These are phyloP conservation scores for Emmonsiellopsis sp. DNA, from an alignment of 2,329 filamentous ascomycete species.

Conservation along the genomic window DNA sequence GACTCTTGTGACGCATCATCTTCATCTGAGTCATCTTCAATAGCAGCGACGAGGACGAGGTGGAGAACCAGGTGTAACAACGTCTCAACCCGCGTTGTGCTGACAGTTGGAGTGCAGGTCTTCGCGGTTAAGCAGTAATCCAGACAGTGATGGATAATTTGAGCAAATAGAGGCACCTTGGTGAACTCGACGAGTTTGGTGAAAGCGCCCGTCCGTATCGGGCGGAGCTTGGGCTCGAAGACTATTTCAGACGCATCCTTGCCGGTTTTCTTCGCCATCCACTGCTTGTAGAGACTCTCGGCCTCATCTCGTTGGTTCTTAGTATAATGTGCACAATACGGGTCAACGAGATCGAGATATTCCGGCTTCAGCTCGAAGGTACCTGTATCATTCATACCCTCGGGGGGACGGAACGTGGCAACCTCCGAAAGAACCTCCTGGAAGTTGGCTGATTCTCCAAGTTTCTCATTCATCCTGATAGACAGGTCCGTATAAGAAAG, in stretches of 20 bases:
- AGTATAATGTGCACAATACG: slow-evolving; percentile 90
- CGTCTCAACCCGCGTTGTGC: slow-evolving; percentile 73
- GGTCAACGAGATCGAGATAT: slow-evolving; percentile 80
- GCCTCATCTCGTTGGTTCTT: slow-evolving; percentile 96
- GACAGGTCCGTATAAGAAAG: slow-evolving; percentile 89
- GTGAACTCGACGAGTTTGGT: slow-evolving; percentile 69
- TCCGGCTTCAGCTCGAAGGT: slow-evolving; percentile 87
- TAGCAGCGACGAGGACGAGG: slow-evolving; percentile 71
- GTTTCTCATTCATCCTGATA: slow-evolving; percentile 74
- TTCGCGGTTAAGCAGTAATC: slow-evolving; percentile 66
- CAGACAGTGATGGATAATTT: slow-evolving; percentile 81
- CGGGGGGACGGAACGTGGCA: slow-evolving; percentile 79
- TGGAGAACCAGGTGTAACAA: slow-evolving; percentile 90
- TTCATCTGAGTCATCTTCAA: slow-evolving; percentile 42
- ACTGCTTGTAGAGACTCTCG: slow-evolving; percentile 76
- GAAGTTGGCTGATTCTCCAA: slow-evolving; percentile 83
- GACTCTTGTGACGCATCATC: slow-evolving; percentile 29
- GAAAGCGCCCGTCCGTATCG: slow-evolving; percentile 70
- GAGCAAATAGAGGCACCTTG: slow-evolving; percentile 72
- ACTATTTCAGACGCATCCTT: slow-evolving; percentile 75
- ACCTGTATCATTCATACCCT: slow-evolving; percentile 84
- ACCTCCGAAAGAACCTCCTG: slow-evolving; percentile 76
- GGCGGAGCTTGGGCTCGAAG: slow-evolving; percentile 74
- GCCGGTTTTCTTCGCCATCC: slow-evolving; percentile 78
- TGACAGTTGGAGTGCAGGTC: slow-evolving; percentile 62